Evolutionary conservation across 2,329 filamentous ascomycete genomes (phyloP).

Genomic region (Pochonia chlamydosporia): DNA sequence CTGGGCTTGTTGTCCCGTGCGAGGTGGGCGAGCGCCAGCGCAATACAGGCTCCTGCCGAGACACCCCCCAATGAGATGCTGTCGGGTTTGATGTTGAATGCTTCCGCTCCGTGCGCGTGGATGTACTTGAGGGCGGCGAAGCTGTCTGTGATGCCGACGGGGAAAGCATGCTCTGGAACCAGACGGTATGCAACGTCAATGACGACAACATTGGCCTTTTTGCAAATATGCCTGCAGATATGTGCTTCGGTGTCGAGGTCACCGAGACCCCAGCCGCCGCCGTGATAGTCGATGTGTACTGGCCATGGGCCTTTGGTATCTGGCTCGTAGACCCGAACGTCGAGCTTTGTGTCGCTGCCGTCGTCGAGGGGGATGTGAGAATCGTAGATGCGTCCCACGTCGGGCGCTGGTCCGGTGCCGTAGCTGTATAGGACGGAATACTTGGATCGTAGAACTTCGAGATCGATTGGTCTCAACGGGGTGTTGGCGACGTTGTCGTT

Average conservation of each 20-base stretch:
- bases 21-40: conserved; percentile 31
- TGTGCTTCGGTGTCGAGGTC: conserved; percentile 43
- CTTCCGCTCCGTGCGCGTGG: conserved; percentile 23
- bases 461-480: conserved; percentile 32
- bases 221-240: conserved; percentile 41
- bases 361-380: conserved; percentile 25
- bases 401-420: conserved; percentile 34
- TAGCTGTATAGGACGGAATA: conserved; percentile 40
- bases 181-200: conserved; percentile 48
- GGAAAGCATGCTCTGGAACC: conserved; percentile 43
- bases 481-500: conserved; percentile 37
- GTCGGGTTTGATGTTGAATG: conserved; percentile 31
- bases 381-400: conserved; percentile 33
- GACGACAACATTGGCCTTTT: conserved; percentile 36
- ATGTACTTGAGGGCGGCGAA: conserved; percentile 39
- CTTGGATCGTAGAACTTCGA: conserved; percentile 29
- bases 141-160: conserved; percentile 41
- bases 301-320: conserved; percentile 34
- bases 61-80: conserved; percentile 39
- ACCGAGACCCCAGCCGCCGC: conserved; percentile 44
- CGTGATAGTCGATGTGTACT: conserved; percentile 43
- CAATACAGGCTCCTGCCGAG: conserved; percentile 37
- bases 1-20: conserved; percentile 27
- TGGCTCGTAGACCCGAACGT: conserved; percentile 40
- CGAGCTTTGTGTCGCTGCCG: conserved; percentile 17